A percentile compares a stretch with the other conserved stretches of the same genome.
phyloP scores from a whole-genome alignment of 148 eudicot species.

The Beta vulgaris region DNA sequence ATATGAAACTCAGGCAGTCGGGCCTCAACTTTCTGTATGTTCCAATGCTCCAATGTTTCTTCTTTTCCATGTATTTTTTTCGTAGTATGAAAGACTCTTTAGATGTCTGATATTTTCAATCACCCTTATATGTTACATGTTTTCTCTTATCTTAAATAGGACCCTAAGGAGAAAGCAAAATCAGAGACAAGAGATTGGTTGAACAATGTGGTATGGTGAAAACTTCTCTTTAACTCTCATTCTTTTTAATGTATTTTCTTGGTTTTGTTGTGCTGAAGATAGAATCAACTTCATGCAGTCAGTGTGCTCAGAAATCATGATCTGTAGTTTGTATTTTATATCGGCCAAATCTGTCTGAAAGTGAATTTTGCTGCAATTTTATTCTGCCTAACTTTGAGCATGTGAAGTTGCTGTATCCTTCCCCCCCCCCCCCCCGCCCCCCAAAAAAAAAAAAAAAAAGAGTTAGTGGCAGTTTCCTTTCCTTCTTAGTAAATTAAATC shows the following conservation, averaged over 20 bases:
- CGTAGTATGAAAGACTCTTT: neutral
- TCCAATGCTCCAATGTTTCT: neutral
- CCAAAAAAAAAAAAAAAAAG: too few relatives aligned
- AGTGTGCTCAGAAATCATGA: neutral
- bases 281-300: neutral
- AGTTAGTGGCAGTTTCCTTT: too few relatives aligned
- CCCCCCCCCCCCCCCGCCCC: neutral
- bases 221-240: neutral
- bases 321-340: neutral
- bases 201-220: conserved; percentile 80
- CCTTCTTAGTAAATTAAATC: neutral
- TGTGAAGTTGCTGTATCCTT: neutral
- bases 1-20: neutral
- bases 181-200: conserved; percentile 99
- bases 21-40: too few relatives aligned
- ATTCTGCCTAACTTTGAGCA: neutral
- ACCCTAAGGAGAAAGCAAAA: conserved; percentile 97
- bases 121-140: conserved; percentile 12
- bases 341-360: neutral
- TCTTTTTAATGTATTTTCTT: neutral
- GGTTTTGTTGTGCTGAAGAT: neutral
- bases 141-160: conserved; percentile 41
- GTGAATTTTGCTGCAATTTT: neutral
- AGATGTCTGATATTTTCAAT: neutral
- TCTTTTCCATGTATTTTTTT: neutral